Evolutionary conservation across 345 rosid species (phyloP), one percentile per base, ranked within the genome.

Genomic region (Populus alba): DNA sequence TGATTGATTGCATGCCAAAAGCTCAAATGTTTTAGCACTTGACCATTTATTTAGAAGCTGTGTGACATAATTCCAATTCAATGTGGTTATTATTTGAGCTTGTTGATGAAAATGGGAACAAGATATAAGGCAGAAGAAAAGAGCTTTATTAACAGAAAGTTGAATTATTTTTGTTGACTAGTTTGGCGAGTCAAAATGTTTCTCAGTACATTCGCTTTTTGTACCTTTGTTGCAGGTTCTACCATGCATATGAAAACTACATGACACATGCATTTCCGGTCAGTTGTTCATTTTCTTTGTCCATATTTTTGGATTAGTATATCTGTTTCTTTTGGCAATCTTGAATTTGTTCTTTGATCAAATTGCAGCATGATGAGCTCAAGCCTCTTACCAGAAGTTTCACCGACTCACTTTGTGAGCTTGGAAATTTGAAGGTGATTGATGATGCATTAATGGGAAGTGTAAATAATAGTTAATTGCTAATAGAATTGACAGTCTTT

Each of bases 191-290:
- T 13, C 12, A 3, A 29, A 16, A 39, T 33, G 25, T 47, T 66
- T 66, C 55, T 79, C 45, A 43, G 49, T 66, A 61, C 41, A 47
- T 61, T 33, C 5, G 41, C 6, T 70, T 43, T 25, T 70, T 11
- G 20, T 8, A 51, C 59, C 25, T 74, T 70, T 57, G 43, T 73
- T 81, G 72, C 91, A 93, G 98, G 99, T 93, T 93, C 76, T 95
- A 95, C 74, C 99, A 95, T 77, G 99, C 98, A 12, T 93, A 93
- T 80, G 94, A 92, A 77, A 95, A 93, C 90, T 95, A 95, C 87
- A 84, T 93, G 90, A 81, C 86, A 59, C 83, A 92, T 16, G 99
- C 98, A 45, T 95, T 95, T 81, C 99, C 99, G 80, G 99, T 95
- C 62, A 82, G 96, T 86, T 80, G 7, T 20, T 57, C 47, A 25